Evolutionary conservation across 1,139 yeast genomes (phyloP), one percentile per base, ranked within the genome.

Genomic region (Groenewaldozyma sp.): DNA sequence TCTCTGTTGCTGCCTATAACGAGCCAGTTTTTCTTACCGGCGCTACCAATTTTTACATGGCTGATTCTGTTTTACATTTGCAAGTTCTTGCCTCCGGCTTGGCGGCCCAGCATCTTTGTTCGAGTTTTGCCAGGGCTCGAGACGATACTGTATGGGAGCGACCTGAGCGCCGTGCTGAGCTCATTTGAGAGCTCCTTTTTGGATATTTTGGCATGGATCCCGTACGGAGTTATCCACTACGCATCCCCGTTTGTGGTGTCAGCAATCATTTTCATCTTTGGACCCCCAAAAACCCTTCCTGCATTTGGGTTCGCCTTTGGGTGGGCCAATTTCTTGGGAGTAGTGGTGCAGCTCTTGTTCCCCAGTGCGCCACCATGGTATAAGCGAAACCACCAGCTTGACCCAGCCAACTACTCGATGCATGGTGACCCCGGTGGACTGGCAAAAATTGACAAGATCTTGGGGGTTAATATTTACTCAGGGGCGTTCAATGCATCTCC

Each of bases 341-440:
- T 91, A 19, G 57, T 78, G 36, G 73, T 75, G 44, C 98, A 91
- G 64, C 72, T 86, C 48, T 50, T 77, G 22, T 87, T 86, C 60
- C 97, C 98, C 3, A 86, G 94, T 38, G 96, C 98, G 45, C 95
- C 99, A 26, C 99, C 99, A 27, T 91, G 99, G 99, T 91, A 93
- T 60, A 87, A 87, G 59, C 76, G 76, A 48, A 63, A 79, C 39
- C 79, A 91, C 58, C 96, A 95, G 1, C 71, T 88, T 47, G 77
- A 78, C 46, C 94, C 95, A 18, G 98, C 98, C 4, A 76, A 86
- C 61, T 91, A 93, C 62, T 68, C 81, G 40, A 88, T 91, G 95
- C 71, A 71, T 35, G 99, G 98, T 16, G 81, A 94, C 1, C 95
- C 99, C 3, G 99, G 98, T 53, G 99, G 99, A 0, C 73, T 91